Base-by-base conservation (phyloP, 2,329 filamentous ascomycete species). In the Paradendryphiella salina region DNA sequence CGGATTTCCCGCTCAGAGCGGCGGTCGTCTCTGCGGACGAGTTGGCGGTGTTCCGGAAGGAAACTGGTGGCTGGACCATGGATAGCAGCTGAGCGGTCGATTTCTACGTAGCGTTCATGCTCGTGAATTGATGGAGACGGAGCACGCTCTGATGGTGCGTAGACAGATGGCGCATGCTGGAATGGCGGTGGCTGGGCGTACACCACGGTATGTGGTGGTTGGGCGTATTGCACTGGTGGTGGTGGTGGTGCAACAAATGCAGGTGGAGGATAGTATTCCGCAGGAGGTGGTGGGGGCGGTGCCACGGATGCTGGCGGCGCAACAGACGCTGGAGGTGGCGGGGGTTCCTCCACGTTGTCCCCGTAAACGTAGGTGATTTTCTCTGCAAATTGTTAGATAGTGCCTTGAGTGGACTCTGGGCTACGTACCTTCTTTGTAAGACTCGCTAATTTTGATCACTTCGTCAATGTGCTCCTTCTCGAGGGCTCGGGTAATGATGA, bases 381-480 rank as follows among this genome's bases (percentile, higher is more conserved):
- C 44, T 70, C 70, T 72, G 55, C 20, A 35, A 31, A 13, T 15
- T 15, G 31, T 57, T 49, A 57, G 54, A 45, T 13, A 10, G 29
- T 13, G 5, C 35, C 13, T 8, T 36, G 4, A 3, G 2, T 11
- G 7, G 3, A 13, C 7, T 3, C 11, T 7, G 9, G 20, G n/a
- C 13, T 38, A 60, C 75, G 46, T 66, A 77, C 77, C 70, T 42
- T 77, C 75, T 67, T 77, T 77, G 74, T 90, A 91, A 26, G 87
- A 85, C 65, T 91, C 88, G 72, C 90, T 95, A 41, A 91, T 79
- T 64, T 85, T 87, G 63, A 96, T 88, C 36, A 96, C 80, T 65
- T 95, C 88, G 62, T 96, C 91, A 57, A 96, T 96, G 63, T 96
- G 90, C 14, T 93, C 85, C 63, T 95, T 92, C 13, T 90, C 89